Base-by-base conservation (phyloP, 192 early-diverging fungal species). In the Mortierella hygrophila region DNA sequence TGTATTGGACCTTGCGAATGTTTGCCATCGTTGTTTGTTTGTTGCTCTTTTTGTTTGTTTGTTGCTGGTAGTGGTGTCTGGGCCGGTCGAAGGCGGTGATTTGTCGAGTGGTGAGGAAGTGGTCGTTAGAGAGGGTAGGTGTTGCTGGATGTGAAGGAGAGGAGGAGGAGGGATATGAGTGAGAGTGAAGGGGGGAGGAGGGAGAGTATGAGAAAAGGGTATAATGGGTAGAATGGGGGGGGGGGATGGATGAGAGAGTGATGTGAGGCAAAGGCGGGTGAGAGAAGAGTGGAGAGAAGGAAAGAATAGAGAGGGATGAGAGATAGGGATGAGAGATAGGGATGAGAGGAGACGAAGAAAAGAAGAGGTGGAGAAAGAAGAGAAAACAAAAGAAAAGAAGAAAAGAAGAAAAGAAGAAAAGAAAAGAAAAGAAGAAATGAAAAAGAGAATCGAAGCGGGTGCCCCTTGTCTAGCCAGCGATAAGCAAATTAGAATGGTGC, bases 1-100 rank as follows among this genome's bases (percentile, higher is more conserved):
- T 81, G 35, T 76, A 76, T 54, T 81, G 74, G 20, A 74, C 47
- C 57, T 81, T 86, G 49, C 71, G 49, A 29, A 86, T 72, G 65
- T 57, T 77, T 16, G 74, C 75, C 63, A 71, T 76, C 71, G 6
- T 21, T 49, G 57, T 46, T 73, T 72, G 35, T 72, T 54, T 49
- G 11, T 21, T 72, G 29, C 0, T 20, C 13, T 49, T 18, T 63
- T 57, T 54, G 70, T 20, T 57, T 54, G 70, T 20, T 41, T 76
- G 35, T 10, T 68, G 75, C 40, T 21, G 15, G 74, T 15, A 13
- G 26, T 75, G 74, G 10, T 15, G 47, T 40, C 38, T 40, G 3
- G 38, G 38, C 6, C 38, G 38, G 38, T 40, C 38, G 38, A 40
- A 3, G 74, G 10, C 4, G 18, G 3, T n/a, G 47, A 15, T 49